Conservation (phyloP, 208 protist species). For the Leptomonas pyrrhocoris region DNA sequence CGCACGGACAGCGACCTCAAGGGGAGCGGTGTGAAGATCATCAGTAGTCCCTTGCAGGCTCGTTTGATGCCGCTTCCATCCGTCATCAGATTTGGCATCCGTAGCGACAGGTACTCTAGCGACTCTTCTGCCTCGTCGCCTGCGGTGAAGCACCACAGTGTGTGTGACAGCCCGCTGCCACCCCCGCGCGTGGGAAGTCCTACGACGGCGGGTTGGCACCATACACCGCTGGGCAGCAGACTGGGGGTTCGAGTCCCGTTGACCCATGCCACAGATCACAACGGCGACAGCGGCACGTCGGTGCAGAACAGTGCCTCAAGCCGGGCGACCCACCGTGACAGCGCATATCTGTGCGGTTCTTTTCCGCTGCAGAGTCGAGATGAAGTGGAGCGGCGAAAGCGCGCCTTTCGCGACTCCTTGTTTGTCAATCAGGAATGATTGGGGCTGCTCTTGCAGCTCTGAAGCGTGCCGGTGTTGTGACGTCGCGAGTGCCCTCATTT, state of each 20-base stretch:
- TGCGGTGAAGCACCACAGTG: neutral
- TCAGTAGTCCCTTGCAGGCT: neutral
- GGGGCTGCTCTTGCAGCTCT: neutral
- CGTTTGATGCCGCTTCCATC: neutral
- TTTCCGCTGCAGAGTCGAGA: neutral
- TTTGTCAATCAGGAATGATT: slow-evolving; percentile 7
- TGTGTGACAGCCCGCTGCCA: slow-evolving; percentile 5
- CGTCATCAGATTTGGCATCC: neutral
- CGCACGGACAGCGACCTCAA: neutral
- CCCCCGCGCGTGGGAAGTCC: slow-evolving; percentile 6
- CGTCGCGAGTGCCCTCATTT: too few relatives aligned
- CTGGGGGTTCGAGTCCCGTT: neutral
- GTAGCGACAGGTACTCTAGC: neutral
- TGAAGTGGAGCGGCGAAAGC: slow-evolving; percentile 4
- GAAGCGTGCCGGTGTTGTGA: too few relatives aligned
- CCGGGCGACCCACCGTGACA: neutral
- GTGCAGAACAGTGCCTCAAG: neutral
- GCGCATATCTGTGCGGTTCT: neutral
- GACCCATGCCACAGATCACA: neutral
- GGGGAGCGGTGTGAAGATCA: neutral
- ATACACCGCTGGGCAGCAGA: neutral
- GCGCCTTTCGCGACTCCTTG: slow-evolving; percentile 5
- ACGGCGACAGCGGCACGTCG: neutral
- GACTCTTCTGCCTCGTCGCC: neutral
- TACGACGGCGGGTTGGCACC: neutral